phyloP scores from a whole-genome alignment of 768 basidiomycete genomes.

The Gloeophyllum trabeum region DNA sequence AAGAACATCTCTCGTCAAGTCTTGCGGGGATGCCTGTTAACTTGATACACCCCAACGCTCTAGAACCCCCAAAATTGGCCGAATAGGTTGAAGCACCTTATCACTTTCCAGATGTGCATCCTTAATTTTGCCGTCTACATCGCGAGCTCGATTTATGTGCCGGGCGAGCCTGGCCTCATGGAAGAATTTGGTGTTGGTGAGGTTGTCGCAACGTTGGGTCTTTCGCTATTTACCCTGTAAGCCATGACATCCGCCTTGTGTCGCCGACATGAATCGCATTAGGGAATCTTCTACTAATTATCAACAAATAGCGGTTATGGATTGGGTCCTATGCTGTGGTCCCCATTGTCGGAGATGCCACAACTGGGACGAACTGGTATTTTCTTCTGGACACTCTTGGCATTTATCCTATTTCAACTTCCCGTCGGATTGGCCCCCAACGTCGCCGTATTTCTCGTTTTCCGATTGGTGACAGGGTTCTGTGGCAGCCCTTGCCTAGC shows the following conservation, averaged over 20 bases:
- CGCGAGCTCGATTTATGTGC: conserved; percentile 17
- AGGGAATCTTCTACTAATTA: too few relatives aligned
- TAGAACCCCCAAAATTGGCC: too few relatives aligned
- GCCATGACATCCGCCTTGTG: too few relatives aligned
- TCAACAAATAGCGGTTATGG: conserved; percentile 10
- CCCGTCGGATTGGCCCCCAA: conserved; percentile 20
- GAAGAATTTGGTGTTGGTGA: conserved; percentile 17
- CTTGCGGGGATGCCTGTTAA: too few relatives aligned
- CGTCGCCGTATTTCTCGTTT: conserved; percentile 18
- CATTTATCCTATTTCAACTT: conserved; percentile 21
- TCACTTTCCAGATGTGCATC: conserved; percentile 21
- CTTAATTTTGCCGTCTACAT: conserved; percentile 23
- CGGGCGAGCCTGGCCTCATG: conserved; percentile 17
- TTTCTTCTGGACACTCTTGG: conserved; percentile 18
- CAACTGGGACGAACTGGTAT: conserved; percentile 20
- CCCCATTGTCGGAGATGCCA: conserved; percentile 22
- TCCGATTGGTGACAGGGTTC: conserved; percentile 18
- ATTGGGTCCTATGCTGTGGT: conserved; percentile 18
- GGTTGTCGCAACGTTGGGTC: conserved; percentile 19
- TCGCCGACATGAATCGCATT: too few relatives aligned
- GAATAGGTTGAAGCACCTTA: conserved; percentile 14
- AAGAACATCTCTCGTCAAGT: conserved; percentile 6
- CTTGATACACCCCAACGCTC: conserved; percentile 1
- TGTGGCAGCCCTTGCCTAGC: conserved; percentile 22
- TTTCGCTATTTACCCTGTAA: conserved; percentile 16